Percentiles rank a stretch among this genome's conserved stretches.
phyloP scores from a whole-genome alignment of 2,329 filamentous ascomycete species.

The Hypocreales sp. region DNA sequence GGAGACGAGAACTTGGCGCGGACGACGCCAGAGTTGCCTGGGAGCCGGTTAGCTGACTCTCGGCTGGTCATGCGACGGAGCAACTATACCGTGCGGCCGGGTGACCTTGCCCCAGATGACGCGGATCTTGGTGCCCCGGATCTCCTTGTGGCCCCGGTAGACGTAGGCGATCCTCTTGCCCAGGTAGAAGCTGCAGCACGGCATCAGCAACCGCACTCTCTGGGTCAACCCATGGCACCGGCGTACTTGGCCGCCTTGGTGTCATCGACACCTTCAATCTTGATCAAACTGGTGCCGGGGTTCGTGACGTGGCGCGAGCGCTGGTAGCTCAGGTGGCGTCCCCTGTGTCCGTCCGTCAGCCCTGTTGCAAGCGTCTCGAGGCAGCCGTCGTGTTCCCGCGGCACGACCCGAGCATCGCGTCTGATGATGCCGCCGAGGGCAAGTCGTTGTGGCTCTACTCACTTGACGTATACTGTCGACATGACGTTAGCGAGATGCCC shows the following conservation, averaged over 20 bases:
- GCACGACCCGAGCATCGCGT: too few species aligned
- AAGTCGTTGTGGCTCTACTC: too few species aligned
- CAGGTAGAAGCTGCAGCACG: conserved; percentile 61
- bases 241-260: conserved; percentile 74
- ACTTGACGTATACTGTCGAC: conserved; percentile 71
- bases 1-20: conserved; percentile 94
- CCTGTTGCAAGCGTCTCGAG: too few species aligned
- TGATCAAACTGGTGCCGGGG: conserved; percentile 85
- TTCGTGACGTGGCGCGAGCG: conserved; percentile 84
- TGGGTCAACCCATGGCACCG: background rate
- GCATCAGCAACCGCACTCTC: conserved; percentile 9
- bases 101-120: conserved; percentile 99
- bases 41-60: background rate
- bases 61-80: background rate
- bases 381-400: too few species aligned
- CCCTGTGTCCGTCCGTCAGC: conserved; percentile 45
- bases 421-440: too few species aligned
- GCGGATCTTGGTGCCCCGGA: conserved; percentile 95
- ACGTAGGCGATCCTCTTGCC: conserved; percentile 99
- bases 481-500: conserved; percentile 21
- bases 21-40: conserved; percentile 95
- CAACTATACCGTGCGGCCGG: conserved; percentile 68
- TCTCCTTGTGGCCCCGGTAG: conserved; percentile 89
- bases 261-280: conserved; percentile 96
- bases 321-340: conserved; percentile 96